Evolutionary conservation across 768 basidiomycete genomes (phyloP), one percentile per base, ranked within the genome.

Genomic region (Royoungia palumana): DNA sequence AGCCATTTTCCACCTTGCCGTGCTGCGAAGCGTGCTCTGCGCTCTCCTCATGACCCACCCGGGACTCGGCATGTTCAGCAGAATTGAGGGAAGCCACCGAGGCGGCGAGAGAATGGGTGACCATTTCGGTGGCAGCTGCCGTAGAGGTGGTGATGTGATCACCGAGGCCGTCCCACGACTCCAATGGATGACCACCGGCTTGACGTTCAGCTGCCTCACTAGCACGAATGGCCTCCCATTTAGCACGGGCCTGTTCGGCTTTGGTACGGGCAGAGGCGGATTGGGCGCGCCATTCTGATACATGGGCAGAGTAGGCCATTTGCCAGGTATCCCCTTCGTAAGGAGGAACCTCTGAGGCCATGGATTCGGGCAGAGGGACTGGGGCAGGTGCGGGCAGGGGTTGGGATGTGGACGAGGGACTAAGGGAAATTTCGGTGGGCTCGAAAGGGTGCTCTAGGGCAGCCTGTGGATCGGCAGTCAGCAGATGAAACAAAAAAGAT

Each of bases 181-280:
- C 59, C 5, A 53, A 36, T 5, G 58, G 52, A 48, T 67, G 58
- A 3, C 56, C 58, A 28, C 51, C 53, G 24, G 59, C 49, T 6
- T 72, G 66, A 44, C 71, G 71, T 66, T 87, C 83, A 28, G 71
- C 71, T 27, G 72, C 75, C 35, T 67, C 66, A 5, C 47, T 49
- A 12, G 49, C 48, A 7, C 89, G 78, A 41, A 85, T 71, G 14
- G 72, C 70, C 62, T 87, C 88, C 87, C 87, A 92, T 53, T 75
- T 74, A 36, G 75, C 76, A 10, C 89, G 84, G 65, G 83, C 80
- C 52, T 74, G 76, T 70, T 89, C 89, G 9, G 88, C 85, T 63
- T 84, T 89, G 61, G 80, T 73, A 44, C 88, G 83, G 37, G 82
- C 83, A 51, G 79, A 79, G 25, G 87, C 83, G 34, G 83, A 85